phyloP scores from a whole-genome alignment of 2,329 filamentous ascomycete genomes.

The Fusarium beomiforme region DNA sequence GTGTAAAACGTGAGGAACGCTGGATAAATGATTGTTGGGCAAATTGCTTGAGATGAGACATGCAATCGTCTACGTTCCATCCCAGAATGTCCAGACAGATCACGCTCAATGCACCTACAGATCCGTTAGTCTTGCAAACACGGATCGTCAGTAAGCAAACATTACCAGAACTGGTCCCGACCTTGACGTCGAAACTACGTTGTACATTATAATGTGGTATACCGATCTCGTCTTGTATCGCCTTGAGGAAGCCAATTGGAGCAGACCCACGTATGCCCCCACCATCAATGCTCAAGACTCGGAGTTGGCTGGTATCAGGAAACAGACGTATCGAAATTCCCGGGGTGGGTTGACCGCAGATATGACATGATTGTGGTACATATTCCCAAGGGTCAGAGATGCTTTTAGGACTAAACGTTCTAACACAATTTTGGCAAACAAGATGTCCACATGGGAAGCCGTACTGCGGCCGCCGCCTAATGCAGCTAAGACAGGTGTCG shows the following conservation, averaged over 20 bases:
- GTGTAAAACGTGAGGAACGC: background rate
- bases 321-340: constrained; percentile 6
- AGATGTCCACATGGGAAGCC: constrained; percentile 22
- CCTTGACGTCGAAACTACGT: constrained; percentile 25
- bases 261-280: constrained; percentile 23
- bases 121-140: background rate
- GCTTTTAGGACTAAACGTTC: constrained; percentile 8
- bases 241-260: constrained; percentile 22
- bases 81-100: constrained; percentile 22
- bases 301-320: constrained; percentile 18
- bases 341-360: constrained; percentile 5
- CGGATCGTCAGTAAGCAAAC: too few species aligned
- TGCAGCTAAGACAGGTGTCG: constrained; percentile 26
- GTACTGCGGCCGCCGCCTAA: constrained; percentile 20
- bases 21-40: constrained; percentile 3
- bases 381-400: constrained; percentile 1
- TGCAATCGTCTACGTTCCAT: constrained; percentile 27
- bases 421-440: constrained; percentile 22
- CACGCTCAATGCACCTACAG: constrained; percentile 20
- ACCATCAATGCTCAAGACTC: constrained; percentile 28
- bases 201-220: constrained; percentile 25
- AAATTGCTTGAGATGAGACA: constrained; percentile 18
- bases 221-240: constrained; percentile 20
- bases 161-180: constrained; percentile 32
- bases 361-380: constrained; percentile 9